These are phyloP conservation scores for Nicotiana undulata DNA, from an alignment of 257 asterid genomes.

Conservation along the genomic window DNA sequence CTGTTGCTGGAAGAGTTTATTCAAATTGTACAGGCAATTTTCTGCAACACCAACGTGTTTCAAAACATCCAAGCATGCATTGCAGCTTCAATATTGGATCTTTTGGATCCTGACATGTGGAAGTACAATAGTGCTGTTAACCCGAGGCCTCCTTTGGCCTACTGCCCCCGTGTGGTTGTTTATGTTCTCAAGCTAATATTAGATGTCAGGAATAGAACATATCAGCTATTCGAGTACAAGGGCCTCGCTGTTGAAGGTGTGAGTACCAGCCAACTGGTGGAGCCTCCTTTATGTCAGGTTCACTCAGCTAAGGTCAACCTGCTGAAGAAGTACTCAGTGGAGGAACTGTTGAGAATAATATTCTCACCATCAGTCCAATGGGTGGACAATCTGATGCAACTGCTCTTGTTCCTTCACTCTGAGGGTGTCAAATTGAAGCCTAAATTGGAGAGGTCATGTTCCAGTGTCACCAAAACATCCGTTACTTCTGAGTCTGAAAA, in stretches of 20 bases:
- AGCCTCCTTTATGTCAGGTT: constrained; percentile 50
- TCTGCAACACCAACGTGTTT: constrained; percentile 43
- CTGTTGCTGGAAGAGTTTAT: constrained; percentile 72
- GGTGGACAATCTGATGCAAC: constrained; percentile 76
- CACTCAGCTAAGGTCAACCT: constrained; percentile 28
- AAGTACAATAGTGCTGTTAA: constrained; percentile 36
- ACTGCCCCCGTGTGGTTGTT: constrained; percentile 68
- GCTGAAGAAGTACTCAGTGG: constrained; percentile 48
- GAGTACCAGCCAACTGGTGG: constrained; percentile 16
- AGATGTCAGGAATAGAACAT: constrained; percentile 51
- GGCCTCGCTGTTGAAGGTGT: constrained; percentile 16
- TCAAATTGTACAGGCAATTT: constrained; percentile 52
- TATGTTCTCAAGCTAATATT: constrained; percentile 57
- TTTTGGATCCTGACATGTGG: constrained; percentile 56
- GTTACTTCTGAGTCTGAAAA: constrained; percentile 66
- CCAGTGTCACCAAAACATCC: constrained; percentile 57
- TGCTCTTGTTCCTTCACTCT: constrained; percentile 59
- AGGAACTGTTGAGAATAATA: constrained; percentile 59
- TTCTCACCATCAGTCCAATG: constrained; percentile 65
- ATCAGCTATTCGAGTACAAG: constrained; percentile 36
- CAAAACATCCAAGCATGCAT: constrained; percentile 65
- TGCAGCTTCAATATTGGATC: constrained; percentile 58
- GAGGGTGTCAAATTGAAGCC: constrained; percentile 81
- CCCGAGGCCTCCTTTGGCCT: constrained; percentile 64
- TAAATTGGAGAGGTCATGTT: constrained; percentile 58